A percentile compares a stretch with the other conserved stretches of the same genome.
Conservation (phyloP, 768 basidiomycete genomes). For the Amanita exitialis region DNA sequence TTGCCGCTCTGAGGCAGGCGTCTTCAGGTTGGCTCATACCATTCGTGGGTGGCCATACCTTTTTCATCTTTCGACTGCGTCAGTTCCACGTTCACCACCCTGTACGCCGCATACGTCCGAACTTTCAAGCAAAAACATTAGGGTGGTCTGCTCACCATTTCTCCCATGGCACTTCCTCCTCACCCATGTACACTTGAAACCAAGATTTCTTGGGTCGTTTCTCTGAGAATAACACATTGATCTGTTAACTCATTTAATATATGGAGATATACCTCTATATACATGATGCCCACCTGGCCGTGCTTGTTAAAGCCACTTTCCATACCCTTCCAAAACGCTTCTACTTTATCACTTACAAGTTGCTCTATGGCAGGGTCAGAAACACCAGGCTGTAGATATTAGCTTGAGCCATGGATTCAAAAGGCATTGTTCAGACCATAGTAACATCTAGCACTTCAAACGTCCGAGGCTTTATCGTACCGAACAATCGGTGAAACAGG, state of each 20-base stretch:
- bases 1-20: conserved; percentile 24
- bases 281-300: conserved; percentile 45
- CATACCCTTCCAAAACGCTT: conserved; percentile 68
- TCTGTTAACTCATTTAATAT: conserved; percentile 26
- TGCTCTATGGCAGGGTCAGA: conserved; percentile 63
- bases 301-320: conserved; percentile 53
- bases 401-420: neutral
- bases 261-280: neutral
- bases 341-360: conserved; percentile 68
- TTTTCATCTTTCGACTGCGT: conserved; percentile 58
- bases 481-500: conserved; percentile 77
- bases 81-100: conserved; percentile 75
- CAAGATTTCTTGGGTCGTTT: conserved; percentile 70
- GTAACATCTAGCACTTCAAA: conserved; percentile 81
- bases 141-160: conserved; percentile 43
- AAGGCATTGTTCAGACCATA: conserved; percentile 40
- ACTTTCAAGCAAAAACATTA: neutral
- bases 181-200: conserved; percentile 60
- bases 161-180: conserved; percentile 85
- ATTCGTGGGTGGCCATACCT: conserved; percentile 25
- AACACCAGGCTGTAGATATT: conserved; percentile 53
- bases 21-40: neutral
- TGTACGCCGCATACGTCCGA: conserved; percentile 15
- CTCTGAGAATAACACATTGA: conserved; percentile 68
- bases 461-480: conserved; percentile 63